Percentiles rank a stretch among this genome's conserved stretches.
phyloP scores from a whole-genome alignment of 495 filamentous ascomycete species.

The Copromyces sp. region DNA sequence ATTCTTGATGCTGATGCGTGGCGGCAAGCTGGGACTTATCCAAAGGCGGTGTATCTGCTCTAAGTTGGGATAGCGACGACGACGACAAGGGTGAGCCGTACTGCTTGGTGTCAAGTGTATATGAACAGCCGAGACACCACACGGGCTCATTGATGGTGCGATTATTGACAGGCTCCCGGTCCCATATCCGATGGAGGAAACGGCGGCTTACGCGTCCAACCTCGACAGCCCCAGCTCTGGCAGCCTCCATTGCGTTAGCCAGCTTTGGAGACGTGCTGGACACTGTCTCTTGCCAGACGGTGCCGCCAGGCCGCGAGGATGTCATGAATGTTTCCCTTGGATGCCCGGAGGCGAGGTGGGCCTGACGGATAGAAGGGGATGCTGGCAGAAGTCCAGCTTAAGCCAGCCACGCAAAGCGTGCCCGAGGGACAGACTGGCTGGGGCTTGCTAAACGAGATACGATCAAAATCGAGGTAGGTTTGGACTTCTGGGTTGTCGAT shows the following conservation, averaged over 20 bases:
- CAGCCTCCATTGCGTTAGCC: constrained; percentile 30
- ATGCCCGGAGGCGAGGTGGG: neutral
- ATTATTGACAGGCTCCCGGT: constrained; percentile 83
- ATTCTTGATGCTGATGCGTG: constrained; percentile 17
- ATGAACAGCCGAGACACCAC: constrained; percentile 82
- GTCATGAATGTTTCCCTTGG: constrained; percentile 7
- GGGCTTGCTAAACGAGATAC: neutral
- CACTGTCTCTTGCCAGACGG: constrained; percentile 21
- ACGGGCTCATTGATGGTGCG: constrained; percentile 54
- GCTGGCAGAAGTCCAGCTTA: neutral
- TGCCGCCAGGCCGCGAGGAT: constrained; percentile 11
- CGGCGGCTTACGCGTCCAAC: constrained; percentile 46
- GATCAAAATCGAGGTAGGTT: neutral
- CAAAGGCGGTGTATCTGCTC: neutral
- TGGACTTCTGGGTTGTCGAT: neutral
- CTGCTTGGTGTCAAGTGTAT: constrained; percentile 39
- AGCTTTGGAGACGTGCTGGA: constrained; percentile 20
- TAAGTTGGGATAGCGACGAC: neutral
- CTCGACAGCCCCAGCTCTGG: constrained; percentile 28
- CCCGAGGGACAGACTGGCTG: neutral
- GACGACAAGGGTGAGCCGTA: constrained; percentile 5
- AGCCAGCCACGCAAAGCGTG: neutral
- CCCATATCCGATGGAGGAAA: constrained; percentile 90
- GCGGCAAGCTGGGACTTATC: neutral
- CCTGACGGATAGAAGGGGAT: neutral